A percentile compares a stretch with the other conserved stretches of the same genome.
Conservation (phyloP, 306 rosid species). For the Casuarina cunninghamiana region DNA sequence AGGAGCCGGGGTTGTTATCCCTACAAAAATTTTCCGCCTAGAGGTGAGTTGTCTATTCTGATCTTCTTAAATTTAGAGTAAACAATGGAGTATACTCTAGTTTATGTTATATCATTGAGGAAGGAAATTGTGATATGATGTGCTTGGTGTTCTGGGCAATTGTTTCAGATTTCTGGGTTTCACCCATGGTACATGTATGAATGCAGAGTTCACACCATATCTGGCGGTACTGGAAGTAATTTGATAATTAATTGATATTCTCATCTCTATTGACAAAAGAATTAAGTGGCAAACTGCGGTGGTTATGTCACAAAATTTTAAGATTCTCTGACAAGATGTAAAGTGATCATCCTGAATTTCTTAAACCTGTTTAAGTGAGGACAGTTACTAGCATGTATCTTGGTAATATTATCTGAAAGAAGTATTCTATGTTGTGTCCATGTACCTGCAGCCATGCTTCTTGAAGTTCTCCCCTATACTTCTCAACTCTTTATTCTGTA, state of each 20-base stretch:
- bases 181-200: background rate
- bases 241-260: background rate
- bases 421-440: constrained; percentile 6
- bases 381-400: background rate
- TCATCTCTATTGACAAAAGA: background rate
- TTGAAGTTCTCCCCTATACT: background rate
- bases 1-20: constrained; percentile 88
- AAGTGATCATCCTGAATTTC: background rate
- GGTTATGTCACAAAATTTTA: background rate
- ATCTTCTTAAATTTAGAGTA: constrained; percentile 10
- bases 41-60: constrained; percentile 64
- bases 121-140: constrained; percentile 2
- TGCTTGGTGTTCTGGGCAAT: constrained; percentile 12
- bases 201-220: background rate
- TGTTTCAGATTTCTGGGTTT: background rate
- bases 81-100: constrained; percentile 1
- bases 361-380: background rate
- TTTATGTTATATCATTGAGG: constrained; percentile 4
- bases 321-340: background rate
- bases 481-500: background rate
- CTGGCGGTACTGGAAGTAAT: background rate
- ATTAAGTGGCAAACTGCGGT: background rate
- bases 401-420: constrained; percentile 9
- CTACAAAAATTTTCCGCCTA: constrained; percentile 80
- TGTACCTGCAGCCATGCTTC: background rate